A percentile compares a stretch with the other conserved stretches of the same genome.
phyloP scores from a whole-genome alignment of 495 filamentous ascomycete genomes.

The Penicillium simplicissimum region DNA sequence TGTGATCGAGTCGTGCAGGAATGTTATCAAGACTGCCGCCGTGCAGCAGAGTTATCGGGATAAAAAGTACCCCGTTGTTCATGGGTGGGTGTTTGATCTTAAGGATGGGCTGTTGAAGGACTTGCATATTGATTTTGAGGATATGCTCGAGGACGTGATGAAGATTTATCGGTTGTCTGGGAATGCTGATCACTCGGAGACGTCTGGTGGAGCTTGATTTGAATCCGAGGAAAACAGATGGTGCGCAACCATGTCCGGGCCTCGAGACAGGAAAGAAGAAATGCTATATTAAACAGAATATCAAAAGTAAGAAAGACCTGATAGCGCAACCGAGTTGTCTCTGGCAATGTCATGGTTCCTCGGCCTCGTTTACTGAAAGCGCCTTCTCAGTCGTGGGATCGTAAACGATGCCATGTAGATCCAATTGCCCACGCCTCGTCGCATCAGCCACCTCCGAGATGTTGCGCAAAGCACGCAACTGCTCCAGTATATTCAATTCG shows the following conservation, averaged over 20 bases:
- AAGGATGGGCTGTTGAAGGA: slow-evolving; percentile 56
- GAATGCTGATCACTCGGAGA: neutral
- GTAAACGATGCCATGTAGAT: slow-evolving; percentile 28
- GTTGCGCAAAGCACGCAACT: slow-evolving; percentile 19
- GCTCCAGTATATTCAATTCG: slow-evolving; percentile 27
- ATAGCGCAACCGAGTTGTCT: neutral
- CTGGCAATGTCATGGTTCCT: neutral
- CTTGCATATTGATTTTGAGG: slow-evolving; percentile 45
- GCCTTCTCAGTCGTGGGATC: slow-evolving; percentile 16
- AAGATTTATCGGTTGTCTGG: slow-evolving; percentile 34
- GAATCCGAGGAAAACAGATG: neutral
- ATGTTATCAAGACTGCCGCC: slow-evolving; percentile 57
- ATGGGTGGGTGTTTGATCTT: slow-evolving; percentile 68
- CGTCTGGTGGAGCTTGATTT: slow-evolving; percentile 1
- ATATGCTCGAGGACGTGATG: slow-evolving; percentile 30
- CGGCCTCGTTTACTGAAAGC: slow-evolving; percentile 4
- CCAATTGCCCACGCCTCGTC: slow-evolving; percentile 12
- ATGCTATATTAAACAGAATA: neutral
- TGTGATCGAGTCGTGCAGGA: slow-evolving; percentile 60
- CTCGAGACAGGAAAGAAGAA: neutral
- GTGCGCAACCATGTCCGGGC: neutral
- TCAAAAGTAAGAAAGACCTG: neutral
- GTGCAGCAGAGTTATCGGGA: slow-evolving; percentile 65
- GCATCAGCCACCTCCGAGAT: slow-evolving; percentile 21
- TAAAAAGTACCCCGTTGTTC: slow-evolving; percentile 64